phyloP scores from a whole-genome alignment of 2,329 filamentous ascomycete species.

The Graphilbum sp. region DNA sequence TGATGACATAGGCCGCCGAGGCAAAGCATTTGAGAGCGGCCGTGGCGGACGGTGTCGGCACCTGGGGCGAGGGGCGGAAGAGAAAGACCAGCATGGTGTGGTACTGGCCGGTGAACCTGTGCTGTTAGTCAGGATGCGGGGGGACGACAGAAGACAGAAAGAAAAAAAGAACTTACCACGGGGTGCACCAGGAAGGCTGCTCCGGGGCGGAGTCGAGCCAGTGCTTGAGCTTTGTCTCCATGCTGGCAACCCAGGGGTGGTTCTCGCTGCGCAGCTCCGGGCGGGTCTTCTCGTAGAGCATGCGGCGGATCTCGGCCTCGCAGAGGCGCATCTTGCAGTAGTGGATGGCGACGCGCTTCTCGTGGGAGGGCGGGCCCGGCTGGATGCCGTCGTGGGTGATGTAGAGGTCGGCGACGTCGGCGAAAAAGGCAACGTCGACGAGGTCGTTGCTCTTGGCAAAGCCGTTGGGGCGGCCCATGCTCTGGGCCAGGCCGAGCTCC shows the following conservation, averaged over 20 bases:
- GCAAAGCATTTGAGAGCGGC: conserved; percentile 74
- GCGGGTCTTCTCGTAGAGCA: conserved; percentile 72
- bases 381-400: conserved; percentile 66
- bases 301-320: conserved; percentile 75
- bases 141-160: background rate
- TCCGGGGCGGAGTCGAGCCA: conserved; percentile 69
- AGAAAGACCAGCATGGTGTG: conserved; percentile 82
- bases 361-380: conserved; percentile 55
- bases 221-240: conserved; percentile 60
- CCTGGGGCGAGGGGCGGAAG: conserved; percentile 80
- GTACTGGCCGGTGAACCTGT: conserved; percentile 51
- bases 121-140: conserved; percentile 7
- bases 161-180: conserved; percentile 45
- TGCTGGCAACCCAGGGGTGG: conserved; percentile 74
- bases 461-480: conserved; percentile 71
- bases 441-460: conserved; percentile 71
- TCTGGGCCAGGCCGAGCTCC: conserved; percentile 77
- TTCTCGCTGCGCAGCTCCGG: conserved; percentile 59
- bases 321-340: conserved; percentile 82
- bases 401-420: conserved; percentile 63
- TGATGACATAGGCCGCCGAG: conserved; percentile 66
- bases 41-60: conserved; percentile 65
- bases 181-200: conserved; percentile 53
- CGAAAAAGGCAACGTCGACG: conserved; percentile 74
- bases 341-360: conserved; percentile 81